phyloP scores from a whole-genome alignment of 257 asterid genomes.

The Euphrasia confusa region DNA sequence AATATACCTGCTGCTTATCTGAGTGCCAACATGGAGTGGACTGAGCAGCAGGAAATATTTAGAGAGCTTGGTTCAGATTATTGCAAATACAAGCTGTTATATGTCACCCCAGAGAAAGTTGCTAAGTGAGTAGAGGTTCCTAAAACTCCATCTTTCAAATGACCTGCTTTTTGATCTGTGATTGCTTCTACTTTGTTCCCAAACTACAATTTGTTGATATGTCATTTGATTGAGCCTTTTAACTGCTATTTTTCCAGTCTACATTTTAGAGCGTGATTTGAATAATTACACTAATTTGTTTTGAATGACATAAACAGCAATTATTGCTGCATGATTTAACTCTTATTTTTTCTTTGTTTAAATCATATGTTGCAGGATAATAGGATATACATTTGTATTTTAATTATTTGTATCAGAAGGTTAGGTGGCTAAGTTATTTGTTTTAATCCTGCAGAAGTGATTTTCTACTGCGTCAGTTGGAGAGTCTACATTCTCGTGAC shows the following conservation, averaged over 20 bases:
- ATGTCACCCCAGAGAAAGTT: constrained; percentile 96
- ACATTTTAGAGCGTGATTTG: constrained; percentile 13
- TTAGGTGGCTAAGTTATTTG: constrained; percentile 11
- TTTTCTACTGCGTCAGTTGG: constrained; percentile 77
- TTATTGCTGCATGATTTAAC: background rate
- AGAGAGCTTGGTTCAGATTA: constrained; percentile 75
- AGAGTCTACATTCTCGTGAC: constrained; percentile 70
- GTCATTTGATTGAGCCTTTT: constrained; percentile 12
- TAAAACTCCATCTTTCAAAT: constrained; percentile 7
- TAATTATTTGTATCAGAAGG: background rate
- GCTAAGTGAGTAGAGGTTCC: constrained; percentile 62
- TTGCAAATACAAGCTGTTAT: constrained; percentile 79
- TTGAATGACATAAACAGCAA: background rate
- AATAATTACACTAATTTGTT: constrained; percentile 10
- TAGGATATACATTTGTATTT: background rate
- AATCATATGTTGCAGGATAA: constrained; percentile 3
- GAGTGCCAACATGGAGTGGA: constrained; percentile 96
- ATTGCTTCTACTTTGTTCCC: constrained; percentile 20
- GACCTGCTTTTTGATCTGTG: constrained; percentile 16
- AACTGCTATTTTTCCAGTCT: constrained; percentile 10
- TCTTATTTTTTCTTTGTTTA: background rate
- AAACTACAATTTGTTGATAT: constrained; percentile 13
- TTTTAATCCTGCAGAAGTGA: constrained; percentile 69
- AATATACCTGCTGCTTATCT: constrained; percentile 89
- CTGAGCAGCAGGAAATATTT: constrained; percentile 92